Conservation (phyloP, 164 flowering plant species). For the Akebia trifoliata region DNA sequence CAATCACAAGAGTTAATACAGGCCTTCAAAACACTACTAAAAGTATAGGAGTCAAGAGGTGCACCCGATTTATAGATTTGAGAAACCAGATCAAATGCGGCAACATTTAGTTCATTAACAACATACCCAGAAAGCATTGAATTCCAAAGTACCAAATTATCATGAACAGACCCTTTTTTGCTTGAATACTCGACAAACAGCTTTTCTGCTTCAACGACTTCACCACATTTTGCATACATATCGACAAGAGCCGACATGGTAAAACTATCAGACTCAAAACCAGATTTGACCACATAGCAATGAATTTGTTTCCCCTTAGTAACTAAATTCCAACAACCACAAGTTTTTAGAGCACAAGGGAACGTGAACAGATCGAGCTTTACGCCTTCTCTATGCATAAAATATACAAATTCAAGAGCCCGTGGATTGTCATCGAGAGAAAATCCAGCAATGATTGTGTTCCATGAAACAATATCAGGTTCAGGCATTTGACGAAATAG, state of each 20-base stretch:
- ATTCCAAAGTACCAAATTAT: constrained; percentile 23
- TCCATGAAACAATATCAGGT: constrained; percentile 27
- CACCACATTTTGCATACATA: constrained; percentile 25
- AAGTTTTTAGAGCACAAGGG: constrained; percentile 23
- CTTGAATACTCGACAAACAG: constrained; percentile 12
- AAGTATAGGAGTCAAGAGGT: constrained; percentile 22
- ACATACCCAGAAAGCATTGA: constrained; percentile 23
- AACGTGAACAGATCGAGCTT: constrained; percentile 26
- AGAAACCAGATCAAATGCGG: constrained; percentile 19
- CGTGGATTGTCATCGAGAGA: constrained; percentile 3
- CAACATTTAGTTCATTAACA: constrained; percentile 5
- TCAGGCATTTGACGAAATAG: constrained; percentile 23
- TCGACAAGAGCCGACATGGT: constrained; percentile 20
- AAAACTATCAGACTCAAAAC: constrained; percentile 9
- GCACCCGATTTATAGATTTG: constrained; percentile 17
- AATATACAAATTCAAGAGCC: constrained; percentile 14
- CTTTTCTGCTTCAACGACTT: constrained; percentile 17
- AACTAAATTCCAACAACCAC: constrained; percentile 14
- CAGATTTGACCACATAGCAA: constrained; percentile 17
- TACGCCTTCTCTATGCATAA: constrained; percentile 21
- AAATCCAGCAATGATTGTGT: constrained; percentile 26
- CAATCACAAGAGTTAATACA: constrained; percentile 10
- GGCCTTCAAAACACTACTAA: constrained; percentile 21
- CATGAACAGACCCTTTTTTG: constrained; percentile 7
- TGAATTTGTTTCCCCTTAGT: constrained; percentile 24